Base-by-base conservation (phyloP, 495 filamentous ascomycete genomes). In the Penicillium riverlandense region DNA sequence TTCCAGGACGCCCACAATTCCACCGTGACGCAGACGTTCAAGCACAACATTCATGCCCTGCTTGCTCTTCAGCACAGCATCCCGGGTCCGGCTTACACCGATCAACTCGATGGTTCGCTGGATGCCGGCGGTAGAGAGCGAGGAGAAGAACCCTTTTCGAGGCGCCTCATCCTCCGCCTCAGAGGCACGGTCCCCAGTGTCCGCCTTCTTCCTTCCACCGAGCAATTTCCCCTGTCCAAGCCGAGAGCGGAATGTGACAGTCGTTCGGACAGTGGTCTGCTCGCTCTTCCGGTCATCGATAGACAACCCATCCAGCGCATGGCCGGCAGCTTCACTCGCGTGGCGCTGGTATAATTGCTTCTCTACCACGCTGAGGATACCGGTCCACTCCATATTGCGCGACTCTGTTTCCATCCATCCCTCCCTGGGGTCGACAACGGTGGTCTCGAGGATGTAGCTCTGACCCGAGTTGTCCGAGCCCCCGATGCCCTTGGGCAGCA, bases 1-100 rank as follows among this genome's bases (percentile, higher is more conserved):
- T 60, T 96, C 91, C 35, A 92, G 65, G 12, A 96, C 85, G 13
- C 79, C 87, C 22, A 90, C 85, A 33, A 96, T 79, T 9, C 95
- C 86, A 10, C 90, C 87, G 41, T 74, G 71, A 43, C 92, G 78
- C 49, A 97, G 59, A 31, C 92, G 77, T 63, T 94, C 87, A 16
- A 99, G 72, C 11, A 99, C 91, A 35, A 96, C 80, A 43, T 84
- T 86, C 92, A 99, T 96, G 12, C 94, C 92, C 58, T 96, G 83
- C 53, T 90, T 88, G 59, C 86, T 90, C 58, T 90, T 94, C 43
- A 84, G 71, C 43, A 97, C 71, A 34, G 89, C 86, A 46, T 89
- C 85, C 38, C 82, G 76, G 41, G 92, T 94, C 43, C 88, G 81
- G 45, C 80, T 86, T 38, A 91, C 74, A 0, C 88, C 90, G 36